Evolutionary conservation across 1,284 basidiomycete genomes (phyloP), one percentile per base, ranked within the genome.

Genomic region (Mycena sp.): DNA sequence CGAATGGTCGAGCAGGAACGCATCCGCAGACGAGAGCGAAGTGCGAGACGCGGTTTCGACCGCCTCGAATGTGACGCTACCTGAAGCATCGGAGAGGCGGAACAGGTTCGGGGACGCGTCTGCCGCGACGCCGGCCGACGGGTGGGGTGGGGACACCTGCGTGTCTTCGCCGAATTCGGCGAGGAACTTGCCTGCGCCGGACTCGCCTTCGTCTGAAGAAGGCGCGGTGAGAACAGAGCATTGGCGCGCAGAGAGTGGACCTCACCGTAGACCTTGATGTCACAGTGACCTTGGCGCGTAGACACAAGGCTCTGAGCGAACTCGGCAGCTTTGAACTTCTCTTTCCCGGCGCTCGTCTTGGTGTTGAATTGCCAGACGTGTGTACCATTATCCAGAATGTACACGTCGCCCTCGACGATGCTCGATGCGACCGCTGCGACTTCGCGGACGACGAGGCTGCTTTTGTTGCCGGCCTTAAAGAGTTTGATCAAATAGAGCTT

Each of bases 271-370:
- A 87, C 85, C 11, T 76, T 76, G 16, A 85, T 72, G 14, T 84
- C 78, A 65, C 78, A 78, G 50, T 77, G 75, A 28, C 81, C 77
- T 61, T 78, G 72, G 35, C 84, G 75, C 23, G 78, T 78, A 49
- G 78, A 76, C 3, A 78, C 78, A n/a, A 88, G 72, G 35, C 72
- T 77, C 67, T 80, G 80, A 7, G 81, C 82, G 72, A 88, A 87
- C 70, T 88, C 85, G 12, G 84, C 85, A 7, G 86, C 85, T 68
- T 82, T 85, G 74, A 84, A 88, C 58, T 81, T 82, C 72, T 84
- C 87, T 71, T 82, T 84, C 1, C 86, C 87, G 3, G 77, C 71
- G 51, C 85, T 85, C 3, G 74, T 73, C 63, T 80, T 81, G 19
- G 84, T 84, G 68, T 88, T 88, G 65, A 85, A 81, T 68, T 88